A percentile compares a stretch with the other conserved stretches of the same genome.
Conservation (phyloP, 2,329 filamentous ascomycete species). For the Didymella segeticola region DNA sequence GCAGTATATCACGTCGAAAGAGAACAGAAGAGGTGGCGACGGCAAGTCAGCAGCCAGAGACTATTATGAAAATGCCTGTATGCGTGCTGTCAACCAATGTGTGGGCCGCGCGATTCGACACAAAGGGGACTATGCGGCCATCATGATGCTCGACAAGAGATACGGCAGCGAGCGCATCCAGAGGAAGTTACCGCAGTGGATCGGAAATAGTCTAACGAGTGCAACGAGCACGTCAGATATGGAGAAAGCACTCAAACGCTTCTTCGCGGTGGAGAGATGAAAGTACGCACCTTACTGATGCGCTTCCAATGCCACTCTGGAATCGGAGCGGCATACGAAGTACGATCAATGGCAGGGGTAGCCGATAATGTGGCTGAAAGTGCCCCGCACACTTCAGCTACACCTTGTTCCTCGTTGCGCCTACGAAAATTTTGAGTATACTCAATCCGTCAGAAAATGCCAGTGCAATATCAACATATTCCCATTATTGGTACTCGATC, state of each 20-base stretch:
- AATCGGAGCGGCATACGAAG: not conserved
- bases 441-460: not conserved
- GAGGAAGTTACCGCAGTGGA: conserved; percentile 87
- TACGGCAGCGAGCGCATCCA: conserved; percentile 78
- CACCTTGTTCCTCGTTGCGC: not conserved
- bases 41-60: conserved; percentile 66
- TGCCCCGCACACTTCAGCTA: not conserved
- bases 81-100: conserved; percentile 96
- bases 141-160: conserved; percentile 81
- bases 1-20: conserved; percentile 77
- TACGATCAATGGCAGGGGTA: not conserved
- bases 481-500: not conserved
- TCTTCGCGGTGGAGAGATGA: conserved; percentile 45
- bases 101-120: conserved; percentile 93
- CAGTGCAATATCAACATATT: not conserved
- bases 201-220: conserved; percentile 68
- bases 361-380: not conserved
- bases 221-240: conserved; percentile 54
- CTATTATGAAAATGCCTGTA: conserved; percentile 93
- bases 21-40: conserved; percentile 45
- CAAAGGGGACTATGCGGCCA: conserved; percentile 85
- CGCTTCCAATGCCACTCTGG: not conserved
- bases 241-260: conserved; percentile 44
- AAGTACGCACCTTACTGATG: not conserved
- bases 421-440: not conserved